phyloP scores from a whole-genome alignment of 805 yeast species.

The Helenozyma baotianmanensis region DNA sequence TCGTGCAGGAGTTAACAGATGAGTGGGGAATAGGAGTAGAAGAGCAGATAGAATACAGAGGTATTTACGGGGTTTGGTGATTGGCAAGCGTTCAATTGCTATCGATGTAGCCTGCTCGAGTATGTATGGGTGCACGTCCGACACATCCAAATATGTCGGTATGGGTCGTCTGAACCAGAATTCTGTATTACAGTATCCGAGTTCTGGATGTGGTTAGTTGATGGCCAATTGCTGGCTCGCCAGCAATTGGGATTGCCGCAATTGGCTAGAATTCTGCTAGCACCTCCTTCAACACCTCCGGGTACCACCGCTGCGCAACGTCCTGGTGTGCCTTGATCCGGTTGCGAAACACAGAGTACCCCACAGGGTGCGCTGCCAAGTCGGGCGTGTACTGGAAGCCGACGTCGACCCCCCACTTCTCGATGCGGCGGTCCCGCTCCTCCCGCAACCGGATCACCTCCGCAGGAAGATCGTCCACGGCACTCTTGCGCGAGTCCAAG shows the following conservation, averaged over 20 bases:
- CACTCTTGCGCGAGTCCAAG: slow-evolving; percentile 28
- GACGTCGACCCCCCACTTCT: slow-evolving; percentile 32
- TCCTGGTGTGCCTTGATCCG: slow-evolving; percentile 42
- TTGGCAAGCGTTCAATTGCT: no score
- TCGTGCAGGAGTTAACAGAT: background rate
- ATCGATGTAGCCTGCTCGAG: no score
- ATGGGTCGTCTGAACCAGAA: no score
- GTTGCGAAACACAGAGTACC: slow-evolving; percentile 43
- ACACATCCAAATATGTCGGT: no score
- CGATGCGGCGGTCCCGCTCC: slow-evolving; percentile 32
- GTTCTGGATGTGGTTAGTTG: no score
- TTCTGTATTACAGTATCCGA: no score
- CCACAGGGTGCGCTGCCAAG: slow-evolving; percentile 38
- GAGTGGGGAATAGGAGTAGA: background rate
- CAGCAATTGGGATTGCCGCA: no score
- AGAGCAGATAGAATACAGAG: background rate
- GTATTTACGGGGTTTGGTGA: no score
- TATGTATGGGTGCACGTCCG: no score
- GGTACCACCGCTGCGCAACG: slow-evolving; percentile 41
- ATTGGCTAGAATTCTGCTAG: slow-evolving; percentile 20
- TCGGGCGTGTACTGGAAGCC: slow-evolving; percentile 40
- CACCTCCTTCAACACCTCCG: slow-evolving; percentile 32
- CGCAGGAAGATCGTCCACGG: slow-evolving; percentile 25
- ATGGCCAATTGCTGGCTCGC: no score
- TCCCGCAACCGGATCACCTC: slow-evolving; percentile 25